Conservation (phyloP, 2,329 filamentous ascomycete species). For the Verticillium isaacii region DNA sequence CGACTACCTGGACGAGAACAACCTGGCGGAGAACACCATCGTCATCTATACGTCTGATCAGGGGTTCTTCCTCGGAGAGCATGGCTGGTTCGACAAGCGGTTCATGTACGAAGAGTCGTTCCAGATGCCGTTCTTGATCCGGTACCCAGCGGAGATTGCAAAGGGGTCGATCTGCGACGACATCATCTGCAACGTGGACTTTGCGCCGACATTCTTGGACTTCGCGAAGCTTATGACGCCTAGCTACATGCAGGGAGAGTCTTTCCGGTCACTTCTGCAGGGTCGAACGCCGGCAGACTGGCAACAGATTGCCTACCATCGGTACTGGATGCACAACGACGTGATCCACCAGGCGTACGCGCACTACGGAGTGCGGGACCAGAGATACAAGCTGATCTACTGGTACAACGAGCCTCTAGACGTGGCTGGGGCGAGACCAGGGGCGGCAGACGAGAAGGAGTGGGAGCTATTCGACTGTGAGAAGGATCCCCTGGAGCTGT, state of each 20-base stretch:
- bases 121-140: conserved; percentile 50
- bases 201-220: conserved; percentile 45
- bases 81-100: conserved; percentile 54
- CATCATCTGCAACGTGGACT: conserved; percentile 50
- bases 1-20: conserved; percentile 37
- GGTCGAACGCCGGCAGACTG: conserved; percentile 34
- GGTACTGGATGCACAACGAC: conserved; percentile 53
- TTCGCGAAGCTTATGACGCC: conserved; percentile 34
- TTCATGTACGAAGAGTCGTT: conserved; percentile 55
- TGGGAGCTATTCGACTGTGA: conserved; percentile 52
- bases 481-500: conserved; percentile 43
- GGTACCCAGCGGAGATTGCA: conserved; percentile 36
- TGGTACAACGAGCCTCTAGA: conserved; percentile 49
- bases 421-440: conserved; percentile 35
- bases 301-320: conserved; percentile 48
- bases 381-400: conserved; percentile 52
- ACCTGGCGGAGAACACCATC: conserved; percentile 38
- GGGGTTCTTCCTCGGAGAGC: conserved; percentile 52
- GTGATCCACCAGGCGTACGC: conserved; percentile 43
- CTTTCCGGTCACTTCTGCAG: conserved; percentile 32
- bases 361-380: conserved; percentile 47
- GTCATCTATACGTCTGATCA: conserved; percentile 51
- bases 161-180: conserved; percentile 35
- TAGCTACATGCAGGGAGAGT: conserved; percentile 46
- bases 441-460: conserved; percentile 36